phyloP scores from a whole-genome alignment of 306 rosid species.

The Vigna hirtella region DNA sequence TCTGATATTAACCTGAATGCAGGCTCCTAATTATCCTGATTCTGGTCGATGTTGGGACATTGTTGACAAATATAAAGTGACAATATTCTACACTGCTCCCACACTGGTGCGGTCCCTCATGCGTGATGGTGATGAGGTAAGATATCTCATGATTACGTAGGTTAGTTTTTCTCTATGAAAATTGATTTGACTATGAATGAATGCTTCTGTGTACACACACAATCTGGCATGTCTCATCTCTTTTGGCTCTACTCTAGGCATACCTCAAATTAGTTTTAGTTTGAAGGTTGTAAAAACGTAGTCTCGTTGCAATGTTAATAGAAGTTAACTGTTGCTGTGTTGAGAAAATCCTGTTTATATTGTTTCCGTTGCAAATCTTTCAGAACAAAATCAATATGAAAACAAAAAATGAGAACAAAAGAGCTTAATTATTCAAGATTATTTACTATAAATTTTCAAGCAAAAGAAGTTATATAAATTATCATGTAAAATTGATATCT shows the following conservation, averaged over 20 bases:
- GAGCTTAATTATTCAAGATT: not conserved
- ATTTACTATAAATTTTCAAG: not conserved
- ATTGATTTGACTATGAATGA: conserved; percentile 27
- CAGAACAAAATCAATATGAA: not conserved
- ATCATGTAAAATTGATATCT: conserved; percentile 19
- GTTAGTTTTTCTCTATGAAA: conserved; percentile 10
- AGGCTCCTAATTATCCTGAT: conserved; percentile 98
- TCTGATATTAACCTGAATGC: conserved; percentile 49
- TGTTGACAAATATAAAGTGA: conserved; percentile 92
- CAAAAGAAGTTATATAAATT: conserved; percentile 23
- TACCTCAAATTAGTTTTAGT: not conserved
- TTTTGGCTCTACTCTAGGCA: conserved; percentile 6
- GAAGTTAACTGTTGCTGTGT: not conserved
- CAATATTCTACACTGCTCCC: conserved; percentile 97
- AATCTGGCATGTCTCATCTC: not conserved
- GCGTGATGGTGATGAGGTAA: conserved; percentile 87
- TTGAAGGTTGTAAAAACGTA: conserved; percentile 2
- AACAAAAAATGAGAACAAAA: not conserved
- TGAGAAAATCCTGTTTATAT: not conserved
- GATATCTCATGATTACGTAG: conserved; percentile 32
- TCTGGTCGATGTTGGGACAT: conserved; percentile 97
- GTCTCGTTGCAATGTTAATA: not conserved
- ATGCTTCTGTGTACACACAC: conserved; percentile 1
- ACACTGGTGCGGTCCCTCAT: conserved; percentile 98
- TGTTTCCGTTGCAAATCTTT: not conserved